Conservation (phyloP, 352 stramenopile genomes). For the Discostella stelligera region DNA sequence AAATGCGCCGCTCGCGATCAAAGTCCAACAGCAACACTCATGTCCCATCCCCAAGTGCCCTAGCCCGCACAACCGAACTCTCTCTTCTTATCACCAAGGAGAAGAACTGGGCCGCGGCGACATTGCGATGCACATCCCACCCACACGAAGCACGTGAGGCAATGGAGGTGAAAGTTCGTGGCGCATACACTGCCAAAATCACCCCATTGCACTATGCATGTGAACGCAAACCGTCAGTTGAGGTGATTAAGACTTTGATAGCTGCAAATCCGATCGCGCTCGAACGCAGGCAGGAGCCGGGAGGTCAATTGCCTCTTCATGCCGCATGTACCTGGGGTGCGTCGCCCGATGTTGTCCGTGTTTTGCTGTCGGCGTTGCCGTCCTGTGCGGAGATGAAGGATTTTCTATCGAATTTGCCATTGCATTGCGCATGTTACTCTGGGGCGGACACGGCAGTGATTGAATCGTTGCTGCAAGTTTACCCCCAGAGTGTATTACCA, state of each 20-base stretch:
- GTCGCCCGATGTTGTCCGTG: conserved; percentile 48
- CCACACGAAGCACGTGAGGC: conserved; percentile 58
- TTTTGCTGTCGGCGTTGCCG: conserved; percentile 52
- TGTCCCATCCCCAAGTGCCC: conserved; percentile 24
- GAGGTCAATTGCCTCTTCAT: conserved; percentile 70
- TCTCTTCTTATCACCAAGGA: conserved; percentile 61
- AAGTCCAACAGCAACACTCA: neutral
- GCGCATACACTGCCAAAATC: conserved; percentile 64
- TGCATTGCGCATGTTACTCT: conserved; percentile 78
- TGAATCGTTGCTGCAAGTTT: conserved; percentile 54
- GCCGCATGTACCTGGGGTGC: conserved; percentile 74
- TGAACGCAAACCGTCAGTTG: conserved; percentile 62
- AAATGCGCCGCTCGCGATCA: conserved; percentile 10
- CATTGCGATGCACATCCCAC: conserved; percentile 46
- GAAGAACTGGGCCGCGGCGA: conserved; percentile 62
- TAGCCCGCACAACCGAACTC: conserved; percentile 52
- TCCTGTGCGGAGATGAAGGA: conserved; percentile 53
- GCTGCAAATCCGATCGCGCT: conserved; percentile 54
- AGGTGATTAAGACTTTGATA: conserved; percentile 62
- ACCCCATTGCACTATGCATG: conserved; percentile 72
- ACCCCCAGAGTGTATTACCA: conserved; percentile 62
- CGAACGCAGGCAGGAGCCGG: conserved; percentile 54
- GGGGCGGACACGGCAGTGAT: conserved; percentile 56
- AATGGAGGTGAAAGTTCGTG: conserved; percentile 57
- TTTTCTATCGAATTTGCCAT: conserved; percentile 70